Evolutionary conservation across 1,284 basidiomycete genomes (phyloP).

Genomic region (Lignosus rhinocerotis): DNA sequence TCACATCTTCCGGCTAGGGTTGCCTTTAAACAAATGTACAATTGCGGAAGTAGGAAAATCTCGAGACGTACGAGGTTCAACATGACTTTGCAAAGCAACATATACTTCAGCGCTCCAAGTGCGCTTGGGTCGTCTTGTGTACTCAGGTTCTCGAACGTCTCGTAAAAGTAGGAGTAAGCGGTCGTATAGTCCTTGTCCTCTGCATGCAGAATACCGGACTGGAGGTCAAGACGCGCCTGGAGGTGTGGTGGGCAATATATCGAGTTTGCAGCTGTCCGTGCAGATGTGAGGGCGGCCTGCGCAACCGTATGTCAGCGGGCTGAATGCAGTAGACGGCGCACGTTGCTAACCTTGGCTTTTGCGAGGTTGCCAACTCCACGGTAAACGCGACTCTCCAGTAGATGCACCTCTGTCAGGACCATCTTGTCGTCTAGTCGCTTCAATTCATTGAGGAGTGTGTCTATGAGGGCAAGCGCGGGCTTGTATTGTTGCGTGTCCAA

Average conservation of each 20-base stretch:
- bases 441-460: conserved; percentile 85
- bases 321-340: background rate
- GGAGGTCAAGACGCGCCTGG: conserved; percentile 91
- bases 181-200: conserved; percentile 99
- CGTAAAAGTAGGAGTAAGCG: conserved; percentile 97
- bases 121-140: conserved; percentile 75
- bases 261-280: conserved; percentile 92
- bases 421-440: conserved; percentile 97
- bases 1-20: conserved; percentile 87
- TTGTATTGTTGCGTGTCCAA: conserved; percentile 80
- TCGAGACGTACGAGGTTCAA: conserved; percentile 74
- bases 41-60: background rate
- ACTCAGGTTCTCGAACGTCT: conserved; percentile 86
- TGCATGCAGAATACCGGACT: conserved; percentile 90
- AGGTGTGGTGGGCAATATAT: conserved; percentile 97
- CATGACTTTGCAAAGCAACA: conserved; percentile 99
- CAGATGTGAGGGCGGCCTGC: conserved; percentile 88
- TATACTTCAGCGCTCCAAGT: conserved; percentile 92
- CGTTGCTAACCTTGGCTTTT: conserved; percentile 78
- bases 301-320: background rate
- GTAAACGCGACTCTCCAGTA: conserved; percentile 91
- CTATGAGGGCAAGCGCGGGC: conserved; percentile 82
- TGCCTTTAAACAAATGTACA: background rate
- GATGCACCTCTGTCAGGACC: conserved; percentile 95
- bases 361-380: conserved; percentile 90